A percentile compares a stretch with the other conserved stretches of the same genome.
These are phyloP conservation scores for Linum usitatissimum DNA, from an alignment of 345 rosid species.

Conservation along the genomic window DNA sequence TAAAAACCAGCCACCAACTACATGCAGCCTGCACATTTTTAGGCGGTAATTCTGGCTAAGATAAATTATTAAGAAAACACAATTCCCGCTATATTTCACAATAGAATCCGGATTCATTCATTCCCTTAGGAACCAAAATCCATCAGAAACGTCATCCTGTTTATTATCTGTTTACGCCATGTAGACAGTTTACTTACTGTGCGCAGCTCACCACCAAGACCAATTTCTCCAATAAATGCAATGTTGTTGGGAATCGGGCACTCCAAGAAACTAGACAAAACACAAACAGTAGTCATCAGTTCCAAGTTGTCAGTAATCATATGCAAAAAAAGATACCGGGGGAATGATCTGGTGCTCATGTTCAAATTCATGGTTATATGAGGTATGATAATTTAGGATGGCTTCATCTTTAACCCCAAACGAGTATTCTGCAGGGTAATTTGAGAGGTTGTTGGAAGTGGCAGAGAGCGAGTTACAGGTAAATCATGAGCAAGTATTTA, in stretches of 20 bases:
- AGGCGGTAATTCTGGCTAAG: too few species aligned
- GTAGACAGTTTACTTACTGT: constrained; percentile 31
- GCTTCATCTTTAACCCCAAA: too few species aligned
- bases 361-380: neutral
- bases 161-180: neutral
- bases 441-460: too few species aligned
- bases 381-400: too few species aligned
- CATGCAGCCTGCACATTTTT: too few species aligned
- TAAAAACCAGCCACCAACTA: too few species aligned
- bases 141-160: neutral
- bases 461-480: too few species aligned
- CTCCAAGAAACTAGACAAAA: constrained; percentile 67
- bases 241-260: constrained; percentile 64
- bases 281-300: constrained; percentile 2
- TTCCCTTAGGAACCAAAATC: neutral
- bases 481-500: too few species aligned
- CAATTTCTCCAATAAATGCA: constrained; percentile 86
- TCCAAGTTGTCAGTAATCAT: neutral
- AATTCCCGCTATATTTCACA: too few species aligned
- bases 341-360: neutral
- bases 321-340: neutral
- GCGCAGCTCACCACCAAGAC: constrained; percentile 79
- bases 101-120: too few species aligned
- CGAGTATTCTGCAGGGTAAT: too few species aligned
- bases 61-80: too few species aligned